Evolutionary conservation across 2,329 filamentous ascomycete species (phyloP).

Genomic region (Zasmidium cellare): DNA sequence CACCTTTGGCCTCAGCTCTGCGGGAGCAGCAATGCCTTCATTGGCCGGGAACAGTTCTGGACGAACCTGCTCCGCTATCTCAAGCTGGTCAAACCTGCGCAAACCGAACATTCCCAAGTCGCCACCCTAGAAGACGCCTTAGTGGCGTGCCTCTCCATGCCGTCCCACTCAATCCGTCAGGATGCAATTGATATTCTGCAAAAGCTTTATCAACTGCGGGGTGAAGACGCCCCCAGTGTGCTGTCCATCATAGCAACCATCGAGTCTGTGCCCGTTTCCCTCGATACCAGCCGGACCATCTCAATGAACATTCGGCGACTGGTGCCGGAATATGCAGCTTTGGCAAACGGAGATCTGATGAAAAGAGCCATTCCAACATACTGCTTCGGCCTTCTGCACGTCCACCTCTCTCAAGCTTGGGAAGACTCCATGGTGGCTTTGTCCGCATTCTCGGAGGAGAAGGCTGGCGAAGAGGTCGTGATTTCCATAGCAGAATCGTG

Average conservation of each 20-base stretch:
- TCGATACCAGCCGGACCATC: slow-evolving; percentile 74
- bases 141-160: slow-evolving; percentile 70
- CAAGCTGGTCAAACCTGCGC: slow-evolving; percentile 11
- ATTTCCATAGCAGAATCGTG: slow-evolving; percentile 74
- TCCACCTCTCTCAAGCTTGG: slow-evolving; percentile 83
- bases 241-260: slow-evolving; percentile 71
- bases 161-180: slow-evolving; percentile 72
- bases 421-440: slow-evolving; percentile 77
- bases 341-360: slow-evolving; percentile 64
- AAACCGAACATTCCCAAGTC: slow-evolving; percentile 44
- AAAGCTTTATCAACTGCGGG: slow-evolving; percentile 54
- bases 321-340: slow-evolving; percentile 61
- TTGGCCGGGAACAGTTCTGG: slow-evolving; percentile 28
- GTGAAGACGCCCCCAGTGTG: slow-evolving; percentile 52
- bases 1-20: slow-evolving; percentile 24
- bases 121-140: slow-evolving; percentile 65
- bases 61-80: slow-evolving; percentile 26
- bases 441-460: slow-evolving; percentile 70
- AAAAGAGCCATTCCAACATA: slow-evolving; percentile 74
- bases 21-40: slow-evolving; percentile 12
- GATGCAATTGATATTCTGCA: slow-evolving; percentile 72
- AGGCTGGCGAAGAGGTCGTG: slow-evolving; percentile 71
- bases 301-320: slow-evolving; percentile 85
- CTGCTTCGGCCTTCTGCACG: slow-evolving; percentile 84
- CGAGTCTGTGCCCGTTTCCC: slow-evolving; percentile 74